Base-by-base conservation (phyloP, 805 yeast genomes). In the Kodamaea kaohsiungensis region DNA sequence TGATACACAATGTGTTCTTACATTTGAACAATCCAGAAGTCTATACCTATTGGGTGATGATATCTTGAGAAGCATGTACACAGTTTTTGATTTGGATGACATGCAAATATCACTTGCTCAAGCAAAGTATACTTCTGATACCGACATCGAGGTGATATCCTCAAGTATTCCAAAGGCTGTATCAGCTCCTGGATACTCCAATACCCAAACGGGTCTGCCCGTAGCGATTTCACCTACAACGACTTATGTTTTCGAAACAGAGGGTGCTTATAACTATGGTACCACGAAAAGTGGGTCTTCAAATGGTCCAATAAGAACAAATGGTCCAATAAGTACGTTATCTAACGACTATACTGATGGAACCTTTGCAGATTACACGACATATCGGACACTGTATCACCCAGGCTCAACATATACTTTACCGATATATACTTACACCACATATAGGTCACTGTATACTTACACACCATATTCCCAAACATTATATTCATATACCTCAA, bases 181-280 rank as follows among this genome's bases (percentile, higher is more conserved):
- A 1, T 62, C 65, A 2, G 88, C 85, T 0, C 64, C 79, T 2
- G 69, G 65, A 2, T 83, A 76, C 59, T 72, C 81, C 2, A 63
- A 74, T 7, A 79, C 85, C 4, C 35, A 8, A 17, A 30, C 35
- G 3, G 35, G 13, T n/a, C n/a, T n/a, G n/a, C n/a, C n/a, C n/a
- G n/a, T n/a, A 8, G 8, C 5, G 13, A 12, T 30, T 5, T 9
- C 35, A 9, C 10, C 8, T 12, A 5, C 35, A 8, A 9, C 35
- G 10, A 30, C 35, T 3, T 2, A 5, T 8, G 10, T 9, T 30
- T 30, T 9, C 8, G 35, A 22, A 8, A 30, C 13, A 5, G 35
- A 2, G 13, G 10, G 8, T 30, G 35, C 35, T 8, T 2, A 30
- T 30, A 9, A 5, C 10, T 30, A 30, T 30, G 6, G 25, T n/a